Evolutionary conservation across 768 basidiomycete genomes (phyloP).

Genomic region (Tricholoma sp.): DNA sequence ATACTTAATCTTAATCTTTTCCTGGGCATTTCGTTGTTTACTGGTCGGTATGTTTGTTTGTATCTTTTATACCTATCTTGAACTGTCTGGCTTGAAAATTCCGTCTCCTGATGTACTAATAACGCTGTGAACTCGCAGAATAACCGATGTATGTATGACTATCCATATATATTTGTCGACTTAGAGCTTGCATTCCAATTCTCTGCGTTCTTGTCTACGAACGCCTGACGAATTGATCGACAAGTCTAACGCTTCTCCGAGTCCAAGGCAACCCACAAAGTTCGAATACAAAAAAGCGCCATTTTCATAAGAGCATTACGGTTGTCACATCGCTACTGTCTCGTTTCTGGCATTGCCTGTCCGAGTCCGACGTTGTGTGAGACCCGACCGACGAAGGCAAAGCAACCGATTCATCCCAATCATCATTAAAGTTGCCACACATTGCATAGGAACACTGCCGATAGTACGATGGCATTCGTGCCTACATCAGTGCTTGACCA

Average conservation of each 20-base stretch:
- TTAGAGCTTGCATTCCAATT: not conserved
- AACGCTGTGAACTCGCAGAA: not conserved
- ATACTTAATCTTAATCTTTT: conserved; percentile 24
- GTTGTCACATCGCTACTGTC: too few species aligned
- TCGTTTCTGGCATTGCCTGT: too few species aligned
- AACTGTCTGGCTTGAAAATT: not conserved
- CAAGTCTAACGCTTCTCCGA: too few species aligned
- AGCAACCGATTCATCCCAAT: conserved; percentile 28
- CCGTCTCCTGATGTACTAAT: not conserved
- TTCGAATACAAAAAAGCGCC: too few species aligned
- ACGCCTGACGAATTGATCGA: too few species aligned
- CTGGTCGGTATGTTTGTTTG: not conserved
- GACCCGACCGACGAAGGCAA: conserved; percentile 32
- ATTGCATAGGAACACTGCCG: too few species aligned
- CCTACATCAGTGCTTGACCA: too few species aligned
- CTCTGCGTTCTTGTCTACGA: not conserved
- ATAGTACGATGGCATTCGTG: too few species aligned
- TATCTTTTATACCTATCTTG: not conserved
- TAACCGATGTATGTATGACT: not conserved
- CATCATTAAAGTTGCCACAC: too few species aligned
- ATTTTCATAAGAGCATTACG: not conserved
- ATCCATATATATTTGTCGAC: not conserved
- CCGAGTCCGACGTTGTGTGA: too few species aligned
- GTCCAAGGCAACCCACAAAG: too few species aligned
- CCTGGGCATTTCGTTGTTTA: conserved; percentile 1